Conservation (phyloP, 176 grass and related monocot genomes). For the Aegilops speltoides region DNA sequence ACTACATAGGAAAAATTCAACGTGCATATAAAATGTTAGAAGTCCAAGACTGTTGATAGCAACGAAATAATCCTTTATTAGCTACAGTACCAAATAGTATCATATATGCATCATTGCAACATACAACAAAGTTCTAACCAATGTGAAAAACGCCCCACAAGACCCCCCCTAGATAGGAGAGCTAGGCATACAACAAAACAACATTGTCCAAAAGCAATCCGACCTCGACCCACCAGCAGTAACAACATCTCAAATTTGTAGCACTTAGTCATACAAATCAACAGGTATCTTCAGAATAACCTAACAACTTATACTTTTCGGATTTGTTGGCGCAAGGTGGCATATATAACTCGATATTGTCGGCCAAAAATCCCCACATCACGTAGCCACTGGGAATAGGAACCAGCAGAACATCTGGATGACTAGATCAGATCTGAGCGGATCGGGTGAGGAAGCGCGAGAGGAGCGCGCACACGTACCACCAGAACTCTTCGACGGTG, state of each 20-base stretch:
- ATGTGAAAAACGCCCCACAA: background rate
- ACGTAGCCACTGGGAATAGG: background rate
- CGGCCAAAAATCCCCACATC: background rate
- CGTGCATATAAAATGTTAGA: background rate
- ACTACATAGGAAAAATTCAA: background rate
- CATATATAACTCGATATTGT: background rate
- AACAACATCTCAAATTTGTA: background rate
- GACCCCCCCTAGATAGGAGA: background rate
- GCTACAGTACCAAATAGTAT: background rate
- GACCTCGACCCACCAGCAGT: background rate
- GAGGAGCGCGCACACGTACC: slow-evolving; percentile 35
- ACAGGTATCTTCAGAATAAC: background rate
- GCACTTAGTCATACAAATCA: background rate
- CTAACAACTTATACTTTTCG: background rate
- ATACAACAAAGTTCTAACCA: background rate
- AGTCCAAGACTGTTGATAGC: background rate
- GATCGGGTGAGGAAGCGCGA: background rate
- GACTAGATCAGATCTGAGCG: slow-evolving; percentile 31
- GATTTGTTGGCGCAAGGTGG: background rate
- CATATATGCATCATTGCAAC: background rate
- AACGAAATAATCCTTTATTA: background rate
- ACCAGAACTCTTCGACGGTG: slow-evolving; percentile 95
- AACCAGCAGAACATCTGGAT: slow-evolving; percentile 6
- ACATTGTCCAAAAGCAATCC: background rate
- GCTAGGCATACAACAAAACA: background rate